A percentile compares a stretch with the other conserved stretches of the same genome.
Evolutionary conservation across 2,329 filamentous ascomycete genomes (phyloP).

Genomic region (Colletotrichum sp.): DNA sequence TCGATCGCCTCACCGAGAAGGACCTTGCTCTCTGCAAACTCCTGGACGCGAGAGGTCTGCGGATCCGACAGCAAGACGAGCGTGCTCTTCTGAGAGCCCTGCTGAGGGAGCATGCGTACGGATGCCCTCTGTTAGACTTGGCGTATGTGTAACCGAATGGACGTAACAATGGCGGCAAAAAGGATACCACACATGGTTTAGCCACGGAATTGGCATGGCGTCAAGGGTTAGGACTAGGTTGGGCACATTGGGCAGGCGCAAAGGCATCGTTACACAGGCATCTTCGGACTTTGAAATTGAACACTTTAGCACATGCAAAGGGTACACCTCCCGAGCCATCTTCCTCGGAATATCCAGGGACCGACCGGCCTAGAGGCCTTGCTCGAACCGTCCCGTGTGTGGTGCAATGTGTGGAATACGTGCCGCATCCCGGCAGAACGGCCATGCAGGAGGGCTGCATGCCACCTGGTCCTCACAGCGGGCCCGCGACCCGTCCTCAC

Average conservation of each 20-base stretch:
- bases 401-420: neutral
- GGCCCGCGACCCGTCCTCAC: neutral
- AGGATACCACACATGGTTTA: neutral
- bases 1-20: slow-evolving; percentile 20
- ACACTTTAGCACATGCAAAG: neutral
- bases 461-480: neutral
- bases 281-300: neutral
- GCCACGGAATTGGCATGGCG: neutral
- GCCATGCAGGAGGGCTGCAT: neutral
- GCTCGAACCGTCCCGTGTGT: neutral
- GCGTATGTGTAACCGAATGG: neutral
- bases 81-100: neutral
- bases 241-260: neutral
- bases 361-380: too few relatives aligned
- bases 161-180: neutral
- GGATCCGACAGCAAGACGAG: slow-evolving; percentile 1
- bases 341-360: neutral
- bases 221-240: neutral
- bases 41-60: slow-evolving; percentile 17
- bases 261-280: neutral
- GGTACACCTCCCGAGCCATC: neutral
- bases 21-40: slow-evolving; percentile 26
- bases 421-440: neutral
- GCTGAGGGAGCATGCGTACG: neutral
- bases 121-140: neutral